Evolutionary conservation across 768 basidiomycete species (phyloP), one percentile per base, ranked within the genome.

Genomic region (Suillus sp.): DNA sequence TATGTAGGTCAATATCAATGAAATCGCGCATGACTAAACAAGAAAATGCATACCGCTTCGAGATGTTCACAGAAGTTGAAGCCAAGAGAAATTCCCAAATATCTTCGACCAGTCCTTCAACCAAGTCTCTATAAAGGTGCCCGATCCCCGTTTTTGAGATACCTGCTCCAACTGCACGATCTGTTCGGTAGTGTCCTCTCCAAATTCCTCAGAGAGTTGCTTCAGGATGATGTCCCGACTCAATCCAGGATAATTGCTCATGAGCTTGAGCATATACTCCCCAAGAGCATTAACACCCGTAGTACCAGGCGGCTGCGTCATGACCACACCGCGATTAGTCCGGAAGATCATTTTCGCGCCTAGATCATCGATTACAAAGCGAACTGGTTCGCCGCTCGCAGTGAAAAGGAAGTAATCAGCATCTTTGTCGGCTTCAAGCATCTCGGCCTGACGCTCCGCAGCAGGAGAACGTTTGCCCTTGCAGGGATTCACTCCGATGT

Each of bases 401-500:
- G 68, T 67, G 58, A 69, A 70, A 14, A 71, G 59, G 56, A 67
- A 69, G 45, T 70, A 69, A n/a, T 70, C 66, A 16, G 25, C 67
- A 25, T 62, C 57, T 56, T 58, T 68, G 63, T 71, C 67, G 13
- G 50, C 62, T 8, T 59, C 64, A 42, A 71, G 50, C 53, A 68
- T 70, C 42, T 62, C 60, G 5, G 68, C 65, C 61, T 71, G 70
- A 35, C 59, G 67, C 32, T 71, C 55, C n/a, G 68, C 65, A 18
- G 69, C 65, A 16, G 68, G 56, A 25, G 64, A 60, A 22, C 58
- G 63, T 38, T 64, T 53, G n/a, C 60, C 38, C 13, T 64, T 45
- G 0, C 67, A 57, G 1, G 60, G 61, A n/a, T 61, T 65, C 22
- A 68, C 53, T 32, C 67, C 68, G 4, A 66, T 38, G 18, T 54